Evolutionary conservation across 1,284 basidiomycete genomes (phyloP), one percentile per base, ranked within the genome.

Genomic region (Pseudozyma thailandica): DNA sequence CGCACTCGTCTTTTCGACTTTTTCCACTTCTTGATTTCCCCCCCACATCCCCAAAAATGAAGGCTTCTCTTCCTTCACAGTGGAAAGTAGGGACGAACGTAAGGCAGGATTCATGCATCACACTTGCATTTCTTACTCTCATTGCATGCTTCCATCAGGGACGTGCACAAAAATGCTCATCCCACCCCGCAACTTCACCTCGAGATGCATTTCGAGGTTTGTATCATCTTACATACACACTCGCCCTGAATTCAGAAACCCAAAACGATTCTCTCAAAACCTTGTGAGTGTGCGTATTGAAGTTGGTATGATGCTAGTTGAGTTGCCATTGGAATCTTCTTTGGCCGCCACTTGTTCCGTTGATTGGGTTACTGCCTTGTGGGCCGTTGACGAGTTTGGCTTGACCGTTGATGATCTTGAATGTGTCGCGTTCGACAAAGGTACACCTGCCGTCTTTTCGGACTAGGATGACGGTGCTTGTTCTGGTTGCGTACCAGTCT

Each of bases 401-500:
- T n/a, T 41, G n/a, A 9, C 23, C 44, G 6, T 26, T 31, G 5
- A 37, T 38, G 1, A 56, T n/a, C 27, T 28, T 30, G 43, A 70
- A 74, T 13, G 57, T 64, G 30, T 75, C 69, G 9, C 73, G 43
- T 42, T 75, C 73, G 12, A 75, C 58, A 16, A 75, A 39, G 10
- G 28, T 59, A 0, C 58, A 64, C 4, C 5, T 31, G 4, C 60
- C 69, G 18, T 52, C 35, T 21, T 60, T 72, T 6, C 47, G 23
- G 3, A 70, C 16, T 7, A 63, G 52, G 28, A 74, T 58, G 21
- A 76, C 60, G 4, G 74, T 76, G 15, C 60, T 58, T 2, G 71
- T 71, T 13, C 74, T 18, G 0, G 74, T 74, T 0, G 62, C 74
- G 42, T 76, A 76, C 66, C 68, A 74, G n/a, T 64, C 62, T 8